Conservation (phyloP, 148 eudicot species). For the Mesembryanthemum crystallinum region DNA sequence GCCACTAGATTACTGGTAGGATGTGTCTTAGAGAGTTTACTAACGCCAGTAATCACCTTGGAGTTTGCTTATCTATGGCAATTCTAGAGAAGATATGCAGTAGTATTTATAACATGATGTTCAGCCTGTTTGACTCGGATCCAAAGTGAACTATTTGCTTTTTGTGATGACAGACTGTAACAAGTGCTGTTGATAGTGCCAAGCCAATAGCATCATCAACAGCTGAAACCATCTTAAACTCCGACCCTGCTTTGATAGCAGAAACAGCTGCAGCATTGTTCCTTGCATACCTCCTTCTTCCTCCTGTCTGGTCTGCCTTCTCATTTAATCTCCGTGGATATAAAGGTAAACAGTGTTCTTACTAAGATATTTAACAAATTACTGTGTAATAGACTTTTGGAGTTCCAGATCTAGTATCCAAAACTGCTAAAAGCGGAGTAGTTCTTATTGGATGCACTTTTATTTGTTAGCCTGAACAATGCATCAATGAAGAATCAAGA, state of each 20-base stretch:
- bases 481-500: background rate
- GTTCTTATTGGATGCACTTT: background rate
- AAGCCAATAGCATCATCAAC: constrained; percentile 84
- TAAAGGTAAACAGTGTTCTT: constrained; percentile 49
- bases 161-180: constrained; percentile 56
- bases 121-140: background rate
- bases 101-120: background rate
- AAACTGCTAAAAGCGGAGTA: background rate
- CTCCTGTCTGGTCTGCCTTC: constrained; percentile 67
- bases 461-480: background rate
- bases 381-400: background rate
- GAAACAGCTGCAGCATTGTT: constrained; percentile 67
- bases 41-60: background rate
- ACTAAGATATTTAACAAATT: background rate
- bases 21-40: background rate
- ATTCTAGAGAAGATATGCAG: background rate
- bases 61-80: background rate
- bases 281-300: constrained; percentile 66
- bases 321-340: constrained; percentile 84
- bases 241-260: constrained; percentile 60
- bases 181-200: constrained; percentile 72
- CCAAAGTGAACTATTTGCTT: constrained; percentile 5
- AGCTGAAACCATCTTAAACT: constrained; percentile 60
- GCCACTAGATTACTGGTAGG: too few relatives aligned
- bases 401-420: background rate